These are phyloP conservation scores for Aspergillus pseudonomiae DNA, from an alignment of 2,329 filamentous ascomycete species.

Conservation along the genomic window DNA sequence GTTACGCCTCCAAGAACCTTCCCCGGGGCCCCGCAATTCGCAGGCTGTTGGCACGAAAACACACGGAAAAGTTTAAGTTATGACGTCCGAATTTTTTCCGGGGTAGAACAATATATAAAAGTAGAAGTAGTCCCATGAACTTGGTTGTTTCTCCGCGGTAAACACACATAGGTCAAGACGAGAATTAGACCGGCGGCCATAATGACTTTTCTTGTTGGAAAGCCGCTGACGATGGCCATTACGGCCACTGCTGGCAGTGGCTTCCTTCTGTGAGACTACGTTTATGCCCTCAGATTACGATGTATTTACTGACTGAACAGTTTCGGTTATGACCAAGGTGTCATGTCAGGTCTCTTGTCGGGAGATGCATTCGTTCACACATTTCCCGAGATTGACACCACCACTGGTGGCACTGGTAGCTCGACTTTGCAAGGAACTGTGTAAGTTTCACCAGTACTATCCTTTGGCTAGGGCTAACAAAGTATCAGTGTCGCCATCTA, in stretches of 20 bases:
- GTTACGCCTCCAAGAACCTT: not conserved
- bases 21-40: conserved; percentile 5
- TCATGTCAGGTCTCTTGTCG: conserved; percentile 40
- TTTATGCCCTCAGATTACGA: conserved; percentile 13
- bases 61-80: not conserved
- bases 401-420: conserved; percentile 38
- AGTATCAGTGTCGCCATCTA: conserved; percentile 46
- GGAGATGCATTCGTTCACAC: conserved; percentile 31
- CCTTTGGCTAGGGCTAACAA: not conserved
- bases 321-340: conserved; percentile 44
- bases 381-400: conserved; percentile 37
- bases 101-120: conserved; percentile 6
- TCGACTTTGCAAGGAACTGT: conserved; percentile 51
- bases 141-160: not conserved
- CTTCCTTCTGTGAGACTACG: conserved; percentile 42
- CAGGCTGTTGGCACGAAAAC: not conserved
- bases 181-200: not conserved
- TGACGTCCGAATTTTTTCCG: conserved; percentile 1
- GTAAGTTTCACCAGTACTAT: conserved; percentile 18
- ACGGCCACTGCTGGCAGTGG: conserved; percentile 47
- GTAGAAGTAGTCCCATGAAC: conserved; percentile 1
- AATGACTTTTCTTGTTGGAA: conserved; percentile 33
- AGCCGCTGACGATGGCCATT: conserved; percentile 46
- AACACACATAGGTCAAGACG: not conserved
- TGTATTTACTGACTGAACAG: conserved; percentile 15